phyloP scores from a whole-genome alignment of 1,139 yeast genomes.

The Zygosaccharomyces sapae region DNA sequence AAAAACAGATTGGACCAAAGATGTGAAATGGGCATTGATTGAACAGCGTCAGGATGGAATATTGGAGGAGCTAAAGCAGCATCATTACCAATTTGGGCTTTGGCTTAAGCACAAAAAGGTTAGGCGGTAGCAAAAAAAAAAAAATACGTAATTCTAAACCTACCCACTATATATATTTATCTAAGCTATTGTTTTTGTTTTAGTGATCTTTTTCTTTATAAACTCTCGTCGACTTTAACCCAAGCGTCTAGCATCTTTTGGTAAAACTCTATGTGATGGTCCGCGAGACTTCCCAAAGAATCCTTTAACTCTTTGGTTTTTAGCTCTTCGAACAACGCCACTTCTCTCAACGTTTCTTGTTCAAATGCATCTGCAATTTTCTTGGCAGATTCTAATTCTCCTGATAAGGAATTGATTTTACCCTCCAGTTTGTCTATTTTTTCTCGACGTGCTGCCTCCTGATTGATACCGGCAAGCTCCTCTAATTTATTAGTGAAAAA shows the following conservation, averaged over 20 bases:
- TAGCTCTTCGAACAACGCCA: constrained; percentile 74
- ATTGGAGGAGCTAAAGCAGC: constrained; percentile 17
- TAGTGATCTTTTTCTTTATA: constrained; percentile 10
- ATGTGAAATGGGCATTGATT: constrained; percentile 32
- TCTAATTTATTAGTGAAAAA: constrained; percentile 54
- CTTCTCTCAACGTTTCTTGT: constrained; percentile 61
- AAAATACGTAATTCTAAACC: background rate
- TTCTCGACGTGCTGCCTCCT: constrained; percentile 51
- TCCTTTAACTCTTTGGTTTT: constrained; percentile 73
- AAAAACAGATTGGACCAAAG: constrained; percentile 25
- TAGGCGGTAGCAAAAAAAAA: constrained; percentile 6
- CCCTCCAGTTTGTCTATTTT: constrained; percentile 47
- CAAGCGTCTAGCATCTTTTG: constrained; percentile 65
- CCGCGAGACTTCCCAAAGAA: constrained; percentile 66
- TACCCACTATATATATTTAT: constrained; percentile 5
- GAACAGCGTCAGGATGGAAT: constrained; percentile 27
- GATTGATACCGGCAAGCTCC: constrained; percentile 57
- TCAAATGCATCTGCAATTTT: constrained; percentile 69
- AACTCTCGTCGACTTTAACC: constrained; percentile 51
- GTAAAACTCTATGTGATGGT: constrained; percentile 72
- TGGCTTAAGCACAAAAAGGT: constrained; percentile 7
- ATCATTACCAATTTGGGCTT: constrained; percentile 13
- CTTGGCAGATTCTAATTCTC: constrained; percentile 63
- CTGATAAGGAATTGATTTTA: constrained; percentile 57
- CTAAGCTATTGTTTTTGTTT: constrained; percentile 3